Percentiles rank a stretch among this genome's conserved stretches.
Evolutionary conservation across 441 rosid genomes (phyloP).

Genomic region (Hura crepitans): DNA sequence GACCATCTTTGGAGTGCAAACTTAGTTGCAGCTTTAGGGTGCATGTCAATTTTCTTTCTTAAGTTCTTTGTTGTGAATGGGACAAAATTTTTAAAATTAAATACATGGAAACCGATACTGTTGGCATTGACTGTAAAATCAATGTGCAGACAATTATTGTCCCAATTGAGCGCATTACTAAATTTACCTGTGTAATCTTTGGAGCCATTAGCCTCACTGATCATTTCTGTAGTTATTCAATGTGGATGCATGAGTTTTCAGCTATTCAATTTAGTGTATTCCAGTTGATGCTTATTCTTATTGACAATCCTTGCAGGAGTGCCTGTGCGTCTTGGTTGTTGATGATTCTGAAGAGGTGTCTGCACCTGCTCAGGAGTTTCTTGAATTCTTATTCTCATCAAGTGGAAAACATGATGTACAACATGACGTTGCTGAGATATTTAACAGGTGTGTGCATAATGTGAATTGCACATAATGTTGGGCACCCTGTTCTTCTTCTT

Average conservation of each 20-base stretch:
- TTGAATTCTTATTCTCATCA: slow-evolving; percentile 45
- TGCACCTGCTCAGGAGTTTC: slow-evolving; percentile 57
- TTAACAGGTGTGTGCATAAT: slow-evolving; percentile 56
- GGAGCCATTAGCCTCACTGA: background rate
- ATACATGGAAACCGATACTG: background rate
- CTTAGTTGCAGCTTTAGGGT: no score
- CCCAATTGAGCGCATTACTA: background rate
- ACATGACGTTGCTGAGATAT: slow-evolving; percentile 52
- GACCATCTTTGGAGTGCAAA: background rate
- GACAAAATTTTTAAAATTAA: no score
- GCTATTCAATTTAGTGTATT: background rate
- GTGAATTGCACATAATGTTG: slow-evolving; percentile 24
- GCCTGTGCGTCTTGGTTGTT: slow-evolving; percentile 66
- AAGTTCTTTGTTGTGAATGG: background rate
- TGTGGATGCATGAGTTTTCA: background rate
- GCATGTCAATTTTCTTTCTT: background rate
- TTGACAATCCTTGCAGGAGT: slow-evolving; percentile 59
- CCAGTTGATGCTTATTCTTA: slow-evolving; percentile 10
- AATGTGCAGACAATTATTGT: background rate
- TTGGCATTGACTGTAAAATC: background rate
- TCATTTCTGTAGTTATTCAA: background rate
- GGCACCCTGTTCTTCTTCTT: slow-evolving; percentile 13
- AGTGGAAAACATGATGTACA: slow-evolving; percentile 39
- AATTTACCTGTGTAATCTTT: background rate
- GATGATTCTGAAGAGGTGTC: slow-evolving; percentile 77